A percentile compares a stretch with the other conserved stretches of the same genome.
These are phyloP conservation scores for Saccharomyces paradoxus DNA, from an alignment of 805 yeast species.

Conservation along the genomic window DNA sequence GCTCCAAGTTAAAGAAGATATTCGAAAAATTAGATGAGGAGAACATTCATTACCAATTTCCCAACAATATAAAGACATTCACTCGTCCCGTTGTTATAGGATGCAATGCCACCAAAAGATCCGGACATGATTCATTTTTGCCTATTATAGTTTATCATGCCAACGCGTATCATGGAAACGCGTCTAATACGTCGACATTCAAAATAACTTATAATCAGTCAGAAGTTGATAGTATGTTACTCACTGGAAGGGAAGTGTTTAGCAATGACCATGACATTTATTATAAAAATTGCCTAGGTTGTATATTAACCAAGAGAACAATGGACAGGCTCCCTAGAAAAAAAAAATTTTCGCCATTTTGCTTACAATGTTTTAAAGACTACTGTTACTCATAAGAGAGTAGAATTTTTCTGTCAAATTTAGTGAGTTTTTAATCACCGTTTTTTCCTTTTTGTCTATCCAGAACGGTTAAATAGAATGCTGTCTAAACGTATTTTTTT, in stretches of 20 bases:
- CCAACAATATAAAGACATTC: constrained; percentile 17
- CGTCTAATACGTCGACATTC: constrained; percentile 53
- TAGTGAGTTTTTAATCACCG: too few species aligned
- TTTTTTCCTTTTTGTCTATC: background rate
- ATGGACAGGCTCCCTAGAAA: constrained; percentile 31
- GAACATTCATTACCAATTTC: constrained; percentile 6
- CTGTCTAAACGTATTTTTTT: background rate
- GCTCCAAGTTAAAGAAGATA: constrained; percentile 40
- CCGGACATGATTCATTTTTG: constrained; percentile 16
- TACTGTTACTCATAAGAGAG: constrained; percentile 30
- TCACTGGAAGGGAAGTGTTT: constrained; percentile 47
- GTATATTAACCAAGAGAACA: constrained; percentile 47
- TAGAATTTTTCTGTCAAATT: background rate
- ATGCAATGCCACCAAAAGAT: constrained; percentile 39
- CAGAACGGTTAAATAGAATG: background rate
- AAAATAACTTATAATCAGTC: constrained; percentile 40
- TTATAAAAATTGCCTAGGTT: constrained; percentile 45
- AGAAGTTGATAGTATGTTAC: constrained; percentile 40
- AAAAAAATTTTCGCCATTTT: constrained; percentile 27
- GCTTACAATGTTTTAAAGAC: constrained; percentile 32
- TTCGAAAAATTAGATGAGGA: constrained; percentile 14
- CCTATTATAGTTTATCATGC: constrained; percentile 49
- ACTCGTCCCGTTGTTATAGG: constrained; percentile 71
- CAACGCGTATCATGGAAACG: constrained; percentile 35
- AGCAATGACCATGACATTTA: constrained; percentile 34